Conservation (phyloP, 2,329 filamentous ascomycete genomes). For the Calonectria pseudoturangicola region DNA sequence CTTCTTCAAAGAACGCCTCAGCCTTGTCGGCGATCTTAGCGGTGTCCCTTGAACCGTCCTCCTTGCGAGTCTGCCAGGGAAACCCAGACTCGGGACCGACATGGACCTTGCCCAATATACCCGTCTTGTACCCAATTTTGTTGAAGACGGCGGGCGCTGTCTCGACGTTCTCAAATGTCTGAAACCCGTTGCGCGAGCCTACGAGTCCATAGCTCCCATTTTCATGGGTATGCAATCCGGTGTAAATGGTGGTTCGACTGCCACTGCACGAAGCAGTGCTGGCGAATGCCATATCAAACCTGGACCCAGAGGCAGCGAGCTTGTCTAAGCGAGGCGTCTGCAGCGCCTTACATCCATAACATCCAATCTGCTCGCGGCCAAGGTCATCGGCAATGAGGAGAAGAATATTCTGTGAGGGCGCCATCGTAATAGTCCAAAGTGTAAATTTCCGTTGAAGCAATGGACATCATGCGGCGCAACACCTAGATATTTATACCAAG, state of each 20-base stretch:
- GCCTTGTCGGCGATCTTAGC: slow-evolving; percentile 62
- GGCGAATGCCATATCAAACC: slow-evolving; percentile 57
- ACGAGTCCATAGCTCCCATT: slow-evolving; percentile 67
- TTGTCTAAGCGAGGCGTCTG: slow-evolving; percentile 39
- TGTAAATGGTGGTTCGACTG: slow-evolving; percentile 68
- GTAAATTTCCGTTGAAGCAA: slow-evolving; percentile 9
- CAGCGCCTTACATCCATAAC: slow-evolving; percentile 40
- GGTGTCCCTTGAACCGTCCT: slow-evolving; percentile 66
- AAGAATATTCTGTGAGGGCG: slow-evolving; percentile 40
- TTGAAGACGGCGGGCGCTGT: slow-evolving; percentile 63
- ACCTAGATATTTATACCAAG: background rate
- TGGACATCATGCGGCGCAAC: background rate
- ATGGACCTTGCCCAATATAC: slow-evolving; percentile 69
- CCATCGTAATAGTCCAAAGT: slow-evolving; percentile 3
- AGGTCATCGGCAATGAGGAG: slow-evolving; percentile 37
- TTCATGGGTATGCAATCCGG: slow-evolving; percentile 68
- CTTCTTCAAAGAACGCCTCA: slow-evolving; percentile 60
- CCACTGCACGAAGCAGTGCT: slow-evolving; percentile 69
- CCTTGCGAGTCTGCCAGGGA: slow-evolving; percentile 62
- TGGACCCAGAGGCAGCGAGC: slow-evolving; percentile 40
- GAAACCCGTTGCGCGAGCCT: slow-evolving; percentile 62
- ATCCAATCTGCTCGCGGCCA: slow-evolving; percentile 39
- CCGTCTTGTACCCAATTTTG: slow-evolving; percentile 64
- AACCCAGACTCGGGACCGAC: slow-evolving; percentile 61
- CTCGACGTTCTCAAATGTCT: slow-evolving; percentile 65